Percentiles rank a stretch among this genome's conserved stretches.
phyloP scores from a whole-genome alignment of 164 flowering plant genomes.

The Amborella trichopoda region DNA sequence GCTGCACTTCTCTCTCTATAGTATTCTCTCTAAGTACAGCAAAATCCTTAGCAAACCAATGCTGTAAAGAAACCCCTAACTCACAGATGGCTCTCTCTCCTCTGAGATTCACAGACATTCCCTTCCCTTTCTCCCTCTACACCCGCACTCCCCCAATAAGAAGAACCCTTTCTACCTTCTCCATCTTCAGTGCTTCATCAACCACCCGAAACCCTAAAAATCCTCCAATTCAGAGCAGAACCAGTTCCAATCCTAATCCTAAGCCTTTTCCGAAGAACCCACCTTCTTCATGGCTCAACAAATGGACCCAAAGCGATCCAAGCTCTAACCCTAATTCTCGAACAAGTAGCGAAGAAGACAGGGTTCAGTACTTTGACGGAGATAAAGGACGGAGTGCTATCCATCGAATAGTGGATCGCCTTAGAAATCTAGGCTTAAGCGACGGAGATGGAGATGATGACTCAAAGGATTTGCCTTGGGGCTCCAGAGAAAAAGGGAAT shows the following conservation, averaged over 20 bases:
- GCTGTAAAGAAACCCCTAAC: no score
- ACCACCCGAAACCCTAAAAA: slow-evolving; percentile 8
- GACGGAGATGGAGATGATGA: slow-evolving; percentile 49
- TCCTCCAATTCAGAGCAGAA: neutral
- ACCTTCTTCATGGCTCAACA: slow-evolving; percentile 33
- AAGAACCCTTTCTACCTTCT: no score
- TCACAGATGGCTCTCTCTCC: no score
- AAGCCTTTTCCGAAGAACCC: slow-evolving; percentile 10
- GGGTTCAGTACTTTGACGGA: slow-evolving; percentile 13
- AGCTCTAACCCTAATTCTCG: neutral
- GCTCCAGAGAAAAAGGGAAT: neutral
- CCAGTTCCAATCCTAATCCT: no score
- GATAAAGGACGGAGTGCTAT: slow-evolving; percentile 39
- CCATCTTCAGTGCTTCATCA: slow-evolving; percentile 7
- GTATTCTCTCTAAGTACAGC: no score
- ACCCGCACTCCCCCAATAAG: no score
- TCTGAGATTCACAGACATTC: no score
- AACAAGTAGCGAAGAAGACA: slow-evolving; percentile 3
- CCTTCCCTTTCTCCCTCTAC: no score
- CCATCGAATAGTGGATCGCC: slow-evolving; percentile 65
- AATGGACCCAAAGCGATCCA: slow-evolving; percentile 17
- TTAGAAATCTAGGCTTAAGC: slow-evolving; percentile 62
- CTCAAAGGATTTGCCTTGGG: slow-evolving; percentile 15
- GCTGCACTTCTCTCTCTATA: no score
- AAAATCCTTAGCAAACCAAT: no score